A percentile compares a stretch with the other conserved stretches of the same genome.
Conservation (phyloP, 208 protist genomes). For the Novymonas esmeraldas region DNA sequence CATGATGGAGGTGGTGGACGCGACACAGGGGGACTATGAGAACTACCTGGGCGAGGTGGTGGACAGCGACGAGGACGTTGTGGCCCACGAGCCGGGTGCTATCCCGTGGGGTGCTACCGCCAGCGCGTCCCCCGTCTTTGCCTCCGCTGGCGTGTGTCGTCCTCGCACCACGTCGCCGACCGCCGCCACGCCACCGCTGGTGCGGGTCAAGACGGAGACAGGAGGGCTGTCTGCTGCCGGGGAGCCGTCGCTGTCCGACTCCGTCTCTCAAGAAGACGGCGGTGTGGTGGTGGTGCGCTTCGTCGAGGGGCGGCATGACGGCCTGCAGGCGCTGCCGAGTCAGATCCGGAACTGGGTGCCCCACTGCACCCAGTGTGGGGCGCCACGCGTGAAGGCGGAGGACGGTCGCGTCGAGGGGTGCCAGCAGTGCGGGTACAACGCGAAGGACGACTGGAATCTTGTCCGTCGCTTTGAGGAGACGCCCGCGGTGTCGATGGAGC, state of each 20-base stretch:
- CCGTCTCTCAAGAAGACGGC: conserved; percentile 41
- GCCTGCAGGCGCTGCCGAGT: conserved; percentile 55
- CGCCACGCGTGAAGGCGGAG: conserved; percentile 62
- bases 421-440: conserved; percentile 44
- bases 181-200: not conserved
- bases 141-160: conserved; percentile 8
- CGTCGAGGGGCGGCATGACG: conserved; percentile 35
- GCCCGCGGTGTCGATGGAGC: conserved; percentile 67
- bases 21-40: conserved; percentile 61
- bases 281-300: conserved; percentile 74
- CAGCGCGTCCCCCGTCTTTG: not conserved
- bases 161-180: conserved; percentile 10
- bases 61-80: conserved; percentile 44
- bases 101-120: not conserved
- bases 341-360: conserved; percentile 74
- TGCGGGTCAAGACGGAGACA: conserved; percentile 24
- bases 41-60: conserved; percentile 58
- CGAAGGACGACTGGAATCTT: conserved; percentile 50
- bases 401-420: conserved; percentile 45
- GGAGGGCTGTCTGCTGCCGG: not conserved
- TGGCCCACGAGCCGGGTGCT: not conserved
- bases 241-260: conserved; percentile 9
- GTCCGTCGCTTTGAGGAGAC: conserved; percentile 67
- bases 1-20: conserved; percentile 68
- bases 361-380: conserved; percentile 69